Base-by-base conservation (phyloP, 495 filamentous ascomycete genomes). In the Amphirosellinia nigrospora region DNA sequence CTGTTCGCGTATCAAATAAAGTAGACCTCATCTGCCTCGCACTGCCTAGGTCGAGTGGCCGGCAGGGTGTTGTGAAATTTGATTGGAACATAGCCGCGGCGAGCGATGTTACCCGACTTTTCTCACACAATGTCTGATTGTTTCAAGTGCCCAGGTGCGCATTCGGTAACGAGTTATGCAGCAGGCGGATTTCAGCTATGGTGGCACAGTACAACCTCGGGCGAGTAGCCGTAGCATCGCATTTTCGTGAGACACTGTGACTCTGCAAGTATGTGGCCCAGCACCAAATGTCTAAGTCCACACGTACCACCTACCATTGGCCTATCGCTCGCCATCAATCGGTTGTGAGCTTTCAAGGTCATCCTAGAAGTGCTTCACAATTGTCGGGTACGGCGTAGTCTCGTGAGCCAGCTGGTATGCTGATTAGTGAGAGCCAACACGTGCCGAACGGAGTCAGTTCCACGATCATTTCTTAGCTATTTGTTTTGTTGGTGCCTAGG, bases 171-270 rank as follows among this genome's bases (percentile, higher is more conserved):
- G 28, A 48, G 43, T n/a, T 23, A 21, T 48, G 63, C 63, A 53
- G 63, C 19, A 34, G 63, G 32, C 30, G 32, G 62, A 52, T 53
- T 50, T 41, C 63, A 65, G 63, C 63, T 53, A 30, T 50, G 63
- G 63, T 45, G 63, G 63, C 63, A 65, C 63, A 53, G 45, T 65
- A 23, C 46, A 4, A 65, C 63, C 6, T 65, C 23, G 63, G 32
- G 13, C 34, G 46, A 38, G 30, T 30, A 48, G 15, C 43, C 15
- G 45, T 43, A 38, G 39, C 46, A 48, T 65, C 46, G 46, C 63
- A 13, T 48, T 19, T 52, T 65, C 46, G 46, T 53, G 63, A 53
- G 2, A 65, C 63, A 41, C 34, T 65, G 46, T 21, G 21, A 64
- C 46, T 26, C 61, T 65, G 63, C n/a, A 53, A 41, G 19, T 1